Conservation (phyloP, 2,329 filamentous ascomycete genomes). For the Calycina herbarum region DNA sequence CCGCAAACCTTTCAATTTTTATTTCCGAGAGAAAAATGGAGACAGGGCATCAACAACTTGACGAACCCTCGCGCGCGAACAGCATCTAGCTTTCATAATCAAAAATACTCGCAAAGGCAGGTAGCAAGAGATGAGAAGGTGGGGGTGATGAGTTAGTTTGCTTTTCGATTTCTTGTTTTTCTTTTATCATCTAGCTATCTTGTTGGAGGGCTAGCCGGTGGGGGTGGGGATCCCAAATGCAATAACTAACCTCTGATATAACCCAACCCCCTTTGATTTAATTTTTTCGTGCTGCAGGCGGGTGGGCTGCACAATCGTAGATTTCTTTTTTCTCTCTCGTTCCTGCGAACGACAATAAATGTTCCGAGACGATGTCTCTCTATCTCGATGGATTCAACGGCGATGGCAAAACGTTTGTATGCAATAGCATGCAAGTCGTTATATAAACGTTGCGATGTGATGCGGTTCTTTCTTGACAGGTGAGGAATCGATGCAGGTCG, state of each 20-base stretch:
- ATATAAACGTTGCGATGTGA: conserved; percentile 7
- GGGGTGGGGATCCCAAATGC: background rate
- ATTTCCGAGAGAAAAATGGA: background rate
- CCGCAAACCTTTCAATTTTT: background rate
- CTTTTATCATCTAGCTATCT: background rate
- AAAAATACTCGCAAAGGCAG: background rate
- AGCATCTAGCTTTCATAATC: background rate
- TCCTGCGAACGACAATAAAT: background rate
- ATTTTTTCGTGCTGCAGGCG: background rate
- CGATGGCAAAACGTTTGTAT: background rate
- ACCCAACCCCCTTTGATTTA: background rate
- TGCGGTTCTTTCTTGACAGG: background rate
- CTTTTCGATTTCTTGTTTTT: background rate
- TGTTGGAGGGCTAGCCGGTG: background rate
- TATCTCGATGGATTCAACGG: background rate
- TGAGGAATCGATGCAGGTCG: background rate
- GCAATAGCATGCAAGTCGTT: conserved; percentile 8
- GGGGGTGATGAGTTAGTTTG: background rate
- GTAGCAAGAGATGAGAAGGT: background rate
- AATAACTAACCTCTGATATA: background rate
- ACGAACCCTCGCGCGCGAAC: background rate
- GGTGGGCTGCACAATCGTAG: background rate
- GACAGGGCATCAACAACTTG: no score
- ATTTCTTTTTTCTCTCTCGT: background rate
- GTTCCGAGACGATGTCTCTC: conserved; percentile 1